Evolutionary conservation across 1,284 basidiomycete species (phyloP).

Genomic region (Ceraceosorus guamensis): DNA sequence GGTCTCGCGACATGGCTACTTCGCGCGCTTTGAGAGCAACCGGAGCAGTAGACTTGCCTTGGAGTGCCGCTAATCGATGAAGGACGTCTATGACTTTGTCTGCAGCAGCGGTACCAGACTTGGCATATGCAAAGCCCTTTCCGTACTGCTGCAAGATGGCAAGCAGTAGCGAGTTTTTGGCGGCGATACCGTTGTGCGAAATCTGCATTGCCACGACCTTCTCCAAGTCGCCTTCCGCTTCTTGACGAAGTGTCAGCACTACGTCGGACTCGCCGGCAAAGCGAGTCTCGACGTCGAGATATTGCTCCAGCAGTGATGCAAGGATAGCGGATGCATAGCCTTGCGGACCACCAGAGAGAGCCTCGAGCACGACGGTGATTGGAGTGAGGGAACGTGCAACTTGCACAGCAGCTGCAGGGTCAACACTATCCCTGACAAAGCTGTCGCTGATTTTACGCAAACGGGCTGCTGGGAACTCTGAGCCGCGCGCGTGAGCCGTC

Average conservation of each 20-base stretch:
- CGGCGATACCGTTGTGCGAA: conserved; percentile 89
- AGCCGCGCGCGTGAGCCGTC: conserved; percentile 62
- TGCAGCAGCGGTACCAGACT: too few species aligned
- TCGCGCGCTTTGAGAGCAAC: conserved; percentile 87
- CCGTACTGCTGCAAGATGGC: conserved; percentile 66
- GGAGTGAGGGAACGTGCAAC: conserved; percentile 59
- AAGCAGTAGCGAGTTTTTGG: conserved; percentile 82
- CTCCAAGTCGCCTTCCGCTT: conserved; percentile 85
- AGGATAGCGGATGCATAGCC: conserved; percentile 74
- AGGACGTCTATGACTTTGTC: conserved; percentile 35
- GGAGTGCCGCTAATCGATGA: conserved; percentile 61
- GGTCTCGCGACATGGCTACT: conserved; percentile 87
- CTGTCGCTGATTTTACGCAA: conserved; percentile 77
- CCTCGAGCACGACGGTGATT: conserved; percentile 70
- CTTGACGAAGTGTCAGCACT: conserved; percentile 80
- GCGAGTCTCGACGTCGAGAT: conserved; percentile 77
- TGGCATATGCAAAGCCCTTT: conserved; percentile 9
- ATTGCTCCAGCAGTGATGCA: conserved; percentile 65
- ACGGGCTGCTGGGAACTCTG: conserved; percentile 73
- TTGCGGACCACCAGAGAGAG: conserved; percentile 67
- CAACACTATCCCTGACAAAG: conserved; percentile 72
- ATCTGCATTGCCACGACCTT: conserved; percentile 79
- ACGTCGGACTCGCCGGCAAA: conserved; percentile 88
- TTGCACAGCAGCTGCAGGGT: conserved; percentile 33
- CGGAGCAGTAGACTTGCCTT: conserved; percentile 53